Conservation (phyloP, 495 filamentous ascomycete genomes). For the Penicillium bovifimosum region DNA sequence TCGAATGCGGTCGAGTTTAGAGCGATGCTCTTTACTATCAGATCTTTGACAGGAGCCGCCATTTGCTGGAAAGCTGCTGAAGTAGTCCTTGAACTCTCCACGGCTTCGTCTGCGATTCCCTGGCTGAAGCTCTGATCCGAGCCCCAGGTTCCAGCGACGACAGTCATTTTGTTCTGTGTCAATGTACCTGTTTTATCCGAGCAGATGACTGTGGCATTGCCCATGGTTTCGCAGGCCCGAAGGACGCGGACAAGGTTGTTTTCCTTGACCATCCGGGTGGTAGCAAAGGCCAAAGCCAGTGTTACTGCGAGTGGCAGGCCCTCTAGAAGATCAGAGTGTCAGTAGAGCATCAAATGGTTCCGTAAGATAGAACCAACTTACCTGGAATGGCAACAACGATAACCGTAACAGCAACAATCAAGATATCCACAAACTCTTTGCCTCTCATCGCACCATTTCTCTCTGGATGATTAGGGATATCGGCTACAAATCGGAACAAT, state of each 20-base stretch:
- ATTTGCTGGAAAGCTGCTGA: slow-evolving; percentile 35
- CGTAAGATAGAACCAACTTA: slow-evolving; percentile 12
- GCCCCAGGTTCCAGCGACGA: slow-evolving; percentile 57
- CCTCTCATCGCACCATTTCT: slow-evolving; percentile 50
- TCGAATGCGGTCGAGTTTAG: slow-evolving; percentile 67
- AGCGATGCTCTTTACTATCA: slow-evolving; percentile 55
- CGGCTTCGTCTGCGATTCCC: slow-evolving; percentile 22
- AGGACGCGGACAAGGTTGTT: slow-evolving; percentile 64
- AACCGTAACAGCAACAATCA: slow-evolving; percentile 65
- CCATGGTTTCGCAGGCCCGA: slow-evolving; percentile 67
- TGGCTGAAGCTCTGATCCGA: slow-evolving; percentile 49
- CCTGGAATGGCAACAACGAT: slow-evolving; percentile 66
- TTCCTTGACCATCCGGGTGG: slow-evolving; percentile 63
- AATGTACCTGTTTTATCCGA: slow-evolving; percentile 68
- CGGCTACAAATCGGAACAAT: slow-evolving; percentile 54
- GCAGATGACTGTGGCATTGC: slow-evolving; percentile 64
- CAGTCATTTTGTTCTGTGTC: slow-evolving; percentile 69
- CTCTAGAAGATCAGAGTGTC: slow-evolving; percentile 30
- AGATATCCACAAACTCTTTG: slow-evolving; percentile 58
- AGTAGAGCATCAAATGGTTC: slow-evolving; percentile 3
- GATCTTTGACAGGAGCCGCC: slow-evolving; percentile 36
- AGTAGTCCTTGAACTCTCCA: slow-evolving; percentile 11
- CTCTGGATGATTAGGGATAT: slow-evolving; percentile 44
- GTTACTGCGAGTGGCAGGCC: slow-evolving; percentile 64
- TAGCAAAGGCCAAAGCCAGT: slow-evolving; percentile 64